Conservation (phyloP, 768 basidiomycete species). For the Boletus edulis region DNA sequence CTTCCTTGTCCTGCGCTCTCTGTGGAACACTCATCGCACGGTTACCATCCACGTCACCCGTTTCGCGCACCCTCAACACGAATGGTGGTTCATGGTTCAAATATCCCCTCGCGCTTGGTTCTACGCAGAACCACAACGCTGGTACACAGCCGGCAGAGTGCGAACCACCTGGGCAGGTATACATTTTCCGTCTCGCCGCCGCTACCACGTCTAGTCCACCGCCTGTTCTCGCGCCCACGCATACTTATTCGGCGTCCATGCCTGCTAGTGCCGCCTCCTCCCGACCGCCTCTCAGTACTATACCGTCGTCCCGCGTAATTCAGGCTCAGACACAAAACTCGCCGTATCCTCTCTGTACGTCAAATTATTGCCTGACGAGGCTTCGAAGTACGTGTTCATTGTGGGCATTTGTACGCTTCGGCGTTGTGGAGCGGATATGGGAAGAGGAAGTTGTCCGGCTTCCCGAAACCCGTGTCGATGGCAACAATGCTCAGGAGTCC, state of each 20-base stretch:
- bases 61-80: slow-evolving; percentile 33
- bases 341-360: slow-evolving; percentile 70
- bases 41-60: slow-evolving; percentile 35
- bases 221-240: slow-evolving; percentile 18
- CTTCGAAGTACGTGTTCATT: slow-evolving; percentile 85
- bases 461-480: slow-evolving; percentile 19
- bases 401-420: slow-evolving; percentile 84
- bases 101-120: slow-evolving; percentile 41
- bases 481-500: neutral
- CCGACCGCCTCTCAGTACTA: slow-evolving; percentile 19
- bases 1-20: slow-evolving; percentile 68
- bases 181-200: slow-evolving; percentile 63
- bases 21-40: slow-evolving; percentile 60
- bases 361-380: slow-evolving; percentile 83
- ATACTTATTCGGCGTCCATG: slow-evolving; percentile 31
- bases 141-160: slow-evolving; percentile 28
- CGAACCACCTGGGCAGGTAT: slow-evolving; percentile 46
- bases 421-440: slow-evolving; percentile 86
- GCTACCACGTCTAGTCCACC: slow-evolving; percentile 25
- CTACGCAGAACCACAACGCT: slow-evolving; percentile 16
- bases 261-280: slow-evolving; percentile 28
- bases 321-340: slow-evolving; percentile 22
- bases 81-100: slow-evolving; percentile 64
- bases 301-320: slow-evolving; percentile 44
- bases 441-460: slow-evolving; percentile 63